Evolutionary conservation across 2,329 filamentous ascomycete species (phyloP), one percentile per base, ranked within the genome.

Genomic region (Dactylellina haptotyla): DNA sequence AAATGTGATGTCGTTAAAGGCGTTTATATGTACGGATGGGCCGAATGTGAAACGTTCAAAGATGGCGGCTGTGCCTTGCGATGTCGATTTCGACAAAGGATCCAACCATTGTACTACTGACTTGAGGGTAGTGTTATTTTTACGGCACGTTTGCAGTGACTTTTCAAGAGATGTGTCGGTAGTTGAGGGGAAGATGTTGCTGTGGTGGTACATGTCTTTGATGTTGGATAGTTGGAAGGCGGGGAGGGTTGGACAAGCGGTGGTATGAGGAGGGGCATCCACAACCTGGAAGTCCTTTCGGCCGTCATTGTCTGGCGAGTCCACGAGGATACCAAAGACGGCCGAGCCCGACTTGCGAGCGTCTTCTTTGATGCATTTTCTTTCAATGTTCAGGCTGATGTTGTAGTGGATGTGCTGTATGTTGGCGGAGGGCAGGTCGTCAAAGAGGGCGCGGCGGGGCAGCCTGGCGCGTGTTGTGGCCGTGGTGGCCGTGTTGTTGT

Each of bases 1-100:
- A 20, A 72, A 72, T 9, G 46, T 41, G 6, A 54, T 32, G 6
- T 50, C 50, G 20, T 45, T 53, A n/a, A 72, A 72, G 23, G 59
- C 43, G 39, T 65, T 72, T 32, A 72, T 45, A 20, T 72, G 67
- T 1, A 61, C 45, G 10, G 59, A 54, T 2, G 58, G 34, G 5
- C 53, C 59, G 30, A 65, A 65, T 10, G 56, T 56, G 59, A 72
- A 72, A 10, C 46, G 51, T 41, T 72, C 67, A 16, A 72, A 72
- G 16, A 72, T 59, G 1, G 53, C 41, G 5, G 59, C 53, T 14
- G 32, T 12, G 9, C 57, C 18, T 4, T 28, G n/a, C 25, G 45
- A 6, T 4, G 45, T 53, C 9, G 53, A 48, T 12, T 28, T 5
- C 2, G 59, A 59, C 1, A 37, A 43, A 1, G 67, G 53, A 20